Base-by-base conservation (phyloP, 305 asterid species). In the Plantago coronopus region DNA sequence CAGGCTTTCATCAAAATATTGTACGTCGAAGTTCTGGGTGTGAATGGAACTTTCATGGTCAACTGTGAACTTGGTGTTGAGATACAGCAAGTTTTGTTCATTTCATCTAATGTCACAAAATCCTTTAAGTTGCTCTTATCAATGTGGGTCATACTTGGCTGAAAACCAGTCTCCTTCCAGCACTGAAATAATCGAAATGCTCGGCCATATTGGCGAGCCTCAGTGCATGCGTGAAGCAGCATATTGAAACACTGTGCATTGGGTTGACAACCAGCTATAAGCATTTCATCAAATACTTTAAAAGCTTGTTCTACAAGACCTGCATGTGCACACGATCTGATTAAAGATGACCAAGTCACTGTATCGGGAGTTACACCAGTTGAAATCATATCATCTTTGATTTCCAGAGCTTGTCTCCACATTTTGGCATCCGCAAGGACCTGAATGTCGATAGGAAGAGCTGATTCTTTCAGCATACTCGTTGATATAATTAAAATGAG, bases 1-100 rank as follows among this genome's bases (percentile, higher is more conserved):
- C 97, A 89, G 49, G 98, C 98, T 81, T 91, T 88, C 91, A 89
- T 83, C 89, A 91, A 68, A 64, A 78, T 89, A 69, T 91, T 91
- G 74, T 89, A 91, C 7, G 97, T 91, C 10, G 96, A 74, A 77
- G 79, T 80, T 59, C 89, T 81, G 48, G 98, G 96, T 69, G 57
- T 74, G 78, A 89, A 89, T 69, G 95, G 87, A 69, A 83, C 71
- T 70, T 68, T 81, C 63, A 23, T n/a, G 64, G 83, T 66, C 59
- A 76, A 63, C 64, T 70, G 78, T 56, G 75, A 69, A 58, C 50
- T 60, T 16, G 59, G 61, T 56, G 63, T 61, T 17, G 62, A 59
- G 42, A 55, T 64, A 55, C 64, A 50, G 65, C 56, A 58, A 57
- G 56, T 58, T 53, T 57, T 64, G 38, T 12, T 69, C 69, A 38